These are phyloP conservation scores for Triadica sebifera DNA, from an alignment of 345 rosid genomes.

Conservation along the genomic window DNA sequence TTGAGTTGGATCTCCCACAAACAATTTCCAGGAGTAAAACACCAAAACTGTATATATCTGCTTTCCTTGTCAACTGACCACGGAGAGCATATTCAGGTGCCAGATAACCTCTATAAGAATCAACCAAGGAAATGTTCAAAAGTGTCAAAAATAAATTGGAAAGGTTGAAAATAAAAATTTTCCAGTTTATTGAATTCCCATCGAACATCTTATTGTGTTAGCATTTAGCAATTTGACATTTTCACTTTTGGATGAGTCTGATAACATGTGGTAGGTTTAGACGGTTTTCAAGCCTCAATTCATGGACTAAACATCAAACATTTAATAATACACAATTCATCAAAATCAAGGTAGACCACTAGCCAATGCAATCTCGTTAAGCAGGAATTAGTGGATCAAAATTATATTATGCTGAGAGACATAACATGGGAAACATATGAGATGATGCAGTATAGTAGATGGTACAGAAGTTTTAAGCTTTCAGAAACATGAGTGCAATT, in stretches of 20 bases:
- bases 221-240: background rate
- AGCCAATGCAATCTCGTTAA: background rate
- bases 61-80: constrained; percentile 67
- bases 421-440: background rate
- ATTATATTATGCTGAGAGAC: background rate
- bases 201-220: constrained; percentile 4
- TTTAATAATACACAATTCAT: background rate
- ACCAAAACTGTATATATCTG: constrained; percentile 73
- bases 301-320: background rate
- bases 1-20: constrained; percentile 57
- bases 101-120: constrained; percentile 53
- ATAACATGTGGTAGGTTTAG: background rate
- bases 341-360: background rate
- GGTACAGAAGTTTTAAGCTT: background rate
- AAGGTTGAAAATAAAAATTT: background rate
- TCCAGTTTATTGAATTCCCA: background rate
- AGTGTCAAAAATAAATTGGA: background rate
- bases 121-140: background rate
- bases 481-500: background rate
- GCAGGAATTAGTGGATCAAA: background rate
- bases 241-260: background rate
- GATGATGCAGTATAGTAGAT: background rate
- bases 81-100: constrained; percentile 77
- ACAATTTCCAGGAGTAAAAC: constrained; percentile 64
- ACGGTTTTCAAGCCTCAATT: background rate